Evolutionary conservation across 2,329 filamentous ascomycete genomes (phyloP), one percentile per base, ranked within the genome.

Genomic region (Tothia fuscella): DNA sequence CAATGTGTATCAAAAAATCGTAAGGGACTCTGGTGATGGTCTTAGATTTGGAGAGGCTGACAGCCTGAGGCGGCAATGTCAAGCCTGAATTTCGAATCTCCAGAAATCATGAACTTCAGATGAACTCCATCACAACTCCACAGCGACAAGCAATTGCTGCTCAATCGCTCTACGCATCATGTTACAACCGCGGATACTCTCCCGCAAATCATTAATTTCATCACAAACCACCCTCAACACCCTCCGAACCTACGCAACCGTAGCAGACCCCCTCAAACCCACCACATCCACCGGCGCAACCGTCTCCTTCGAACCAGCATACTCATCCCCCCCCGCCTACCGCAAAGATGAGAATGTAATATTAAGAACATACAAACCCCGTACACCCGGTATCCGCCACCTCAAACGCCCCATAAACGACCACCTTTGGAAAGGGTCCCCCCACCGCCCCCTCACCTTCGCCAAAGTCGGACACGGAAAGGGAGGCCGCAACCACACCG

Each of bases 351-450:
- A 31, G 22, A 41, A 41, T 19, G 20, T 20, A 13, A 24, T 34
- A 19, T 14, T 67, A 46, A 59, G 85, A 53, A 91, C 83, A 41
- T 98, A 95, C 63, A 96, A 84, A 61, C 91, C 91, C 26, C 79
- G 86, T 53, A 95, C 91, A 1, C 89, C 89, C 10, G 91, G 91
- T 72, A 63, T 93, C 45, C 80, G 91, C 55, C 91, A 98, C 74
- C 69, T 98, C 50, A 82, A 81, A 60, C 77, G 91, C 32, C 87
- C 91, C 12, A 80, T 95, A 63, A 96, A 96, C 63, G 87, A 95
- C 55, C 91, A 98, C 62, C 68, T 98, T 34, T 96, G 86, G 86
- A 95, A 93, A 64, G 91, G 91, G 45, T 73, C 87, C 43, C 85
- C 91, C 1, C 78, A 82, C 50, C 70, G 84, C 25, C 76, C 80